Conservation (phyloP, 2,329 filamentous ascomycete genomes). For the Nannizzia gypsea region DNA sequence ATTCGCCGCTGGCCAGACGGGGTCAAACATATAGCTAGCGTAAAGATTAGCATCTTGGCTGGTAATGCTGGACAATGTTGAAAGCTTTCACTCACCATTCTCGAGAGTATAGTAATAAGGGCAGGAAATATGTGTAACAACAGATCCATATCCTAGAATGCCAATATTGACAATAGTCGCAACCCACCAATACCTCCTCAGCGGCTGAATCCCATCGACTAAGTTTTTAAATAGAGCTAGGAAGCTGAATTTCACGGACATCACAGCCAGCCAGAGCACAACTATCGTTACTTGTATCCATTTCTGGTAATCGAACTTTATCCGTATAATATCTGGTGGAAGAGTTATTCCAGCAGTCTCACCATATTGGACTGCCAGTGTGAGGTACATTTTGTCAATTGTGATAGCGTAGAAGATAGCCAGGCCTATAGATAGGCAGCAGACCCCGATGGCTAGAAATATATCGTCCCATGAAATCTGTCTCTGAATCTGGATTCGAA, state of each 20-base stretch:
- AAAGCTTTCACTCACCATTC: background rate
- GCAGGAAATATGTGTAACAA: background rate
- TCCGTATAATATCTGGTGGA: background rate
- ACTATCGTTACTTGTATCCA: background rate
- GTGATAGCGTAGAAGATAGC: background rate
- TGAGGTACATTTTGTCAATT: slow-evolving; percentile 3
- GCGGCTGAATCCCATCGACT: background rate
- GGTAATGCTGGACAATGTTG: background rate
- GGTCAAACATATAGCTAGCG: background rate
- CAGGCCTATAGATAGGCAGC: background rate
- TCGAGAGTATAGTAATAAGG: slow-evolving; percentile 3
- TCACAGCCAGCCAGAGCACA: background rate
- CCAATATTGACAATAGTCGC: background rate
- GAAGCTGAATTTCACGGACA: slow-evolving; percentile 2
- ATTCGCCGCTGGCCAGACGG: background rate
- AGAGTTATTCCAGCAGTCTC: background rate
- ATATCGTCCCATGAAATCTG: slow-evolving; percentile 1
- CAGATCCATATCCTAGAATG: background rate
- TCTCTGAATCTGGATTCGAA: background rate
- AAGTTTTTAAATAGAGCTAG: background rate
- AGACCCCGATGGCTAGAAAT: background rate
- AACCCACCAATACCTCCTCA: slow-evolving; percentile 3
- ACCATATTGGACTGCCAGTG: background rate
- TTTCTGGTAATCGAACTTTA: slow-evolving; percentile 4
- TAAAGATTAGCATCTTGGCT: background rate